phyloP scores from a whole-genome alignment of 257 asterid species.

The Solanum acaule region DNA sequence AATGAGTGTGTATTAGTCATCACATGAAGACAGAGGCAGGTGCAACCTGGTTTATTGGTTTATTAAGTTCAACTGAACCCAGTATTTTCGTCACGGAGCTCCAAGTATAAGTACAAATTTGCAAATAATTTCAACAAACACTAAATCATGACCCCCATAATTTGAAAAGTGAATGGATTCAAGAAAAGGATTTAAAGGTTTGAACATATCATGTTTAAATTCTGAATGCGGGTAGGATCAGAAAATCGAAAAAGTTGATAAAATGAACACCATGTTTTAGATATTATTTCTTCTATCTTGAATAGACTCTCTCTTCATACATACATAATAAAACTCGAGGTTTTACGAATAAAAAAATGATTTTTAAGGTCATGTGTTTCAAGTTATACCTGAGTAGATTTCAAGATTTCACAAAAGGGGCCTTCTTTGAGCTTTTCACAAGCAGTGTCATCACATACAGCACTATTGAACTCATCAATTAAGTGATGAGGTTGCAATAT shows the following conservation, averaged over 20 bases:
- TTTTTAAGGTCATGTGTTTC: neutral
- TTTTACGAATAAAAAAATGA: neutral
- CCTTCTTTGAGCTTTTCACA: slow-evolving; percentile 52
- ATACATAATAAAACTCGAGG: too few relatives aligned
- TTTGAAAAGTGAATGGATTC: neutral
- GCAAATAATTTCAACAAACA: neutral
- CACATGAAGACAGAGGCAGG: neutral
- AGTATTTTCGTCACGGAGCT: neutral
- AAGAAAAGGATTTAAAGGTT: neutral
- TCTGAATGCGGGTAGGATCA: neutral
- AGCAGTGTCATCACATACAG: slow-evolving; percentile 36
- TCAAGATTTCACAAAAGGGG: slow-evolving; percentile 70
- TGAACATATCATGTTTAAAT: neutral
- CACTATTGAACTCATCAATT: slow-evolving; percentile 73
- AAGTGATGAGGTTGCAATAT: slow-evolving; percentile 82
- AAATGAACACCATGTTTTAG: neutral
- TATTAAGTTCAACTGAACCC: neutral
- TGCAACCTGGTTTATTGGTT: neutral
- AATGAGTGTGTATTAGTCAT: neutral
- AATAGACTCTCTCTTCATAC: neutral
- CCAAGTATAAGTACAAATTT: neutral
- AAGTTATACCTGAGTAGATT: slow-evolving; percentile 60
- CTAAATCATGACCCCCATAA: neutral
- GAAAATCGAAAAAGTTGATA: neutral
- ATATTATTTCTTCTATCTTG: neutral